Percentiles rank a stretch among this genome's conserved stretches.
phyloP scores from a whole-genome alignment of 2,329 filamentous ascomycete species.

The Arthroderma sp. region DNA sequence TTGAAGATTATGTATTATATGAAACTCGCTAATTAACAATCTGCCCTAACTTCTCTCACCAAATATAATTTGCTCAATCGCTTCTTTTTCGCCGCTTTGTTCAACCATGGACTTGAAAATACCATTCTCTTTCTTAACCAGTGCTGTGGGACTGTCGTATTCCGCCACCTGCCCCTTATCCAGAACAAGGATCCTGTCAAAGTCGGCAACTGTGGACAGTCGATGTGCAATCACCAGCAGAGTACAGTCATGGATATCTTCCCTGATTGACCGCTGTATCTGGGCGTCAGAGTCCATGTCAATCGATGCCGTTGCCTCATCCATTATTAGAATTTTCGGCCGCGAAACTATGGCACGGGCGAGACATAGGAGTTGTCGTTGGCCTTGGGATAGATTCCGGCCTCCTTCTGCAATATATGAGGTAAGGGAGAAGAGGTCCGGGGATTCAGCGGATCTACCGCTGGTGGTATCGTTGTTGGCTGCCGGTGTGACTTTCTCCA shows the following conservation, averaged over 20 bases:
- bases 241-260: slow-evolving; percentile 45
- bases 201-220: slow-evolving; percentile 47
- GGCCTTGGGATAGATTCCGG: slow-evolving; percentile 50
- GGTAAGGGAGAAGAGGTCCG: background rate
- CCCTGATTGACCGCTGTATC: slow-evolving; percentile 42
- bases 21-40: too few relatives aligned
- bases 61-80: background rate
- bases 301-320: slow-evolving; percentile 53
- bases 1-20: too few relatives aligned
- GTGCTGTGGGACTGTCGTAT: background rate
- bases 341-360: slow-evolving; percentile 48
- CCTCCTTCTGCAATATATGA: slow-evolving; percentile 30
- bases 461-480: background rate
- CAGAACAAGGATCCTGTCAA: slow-evolving; percentile 42
- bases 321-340: slow-evolving; percentile 50
- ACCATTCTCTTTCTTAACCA: background rate
- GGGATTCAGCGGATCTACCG: too few relatives aligned
- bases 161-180: slow-evolving; percentile 36
- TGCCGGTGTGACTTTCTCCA: slow-evolving; percentile 23
- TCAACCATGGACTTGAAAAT: slow-evolving; percentile 3
- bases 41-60: too few relatives aligned
- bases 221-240: slow-evolving; percentile 55
- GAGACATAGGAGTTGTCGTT: slow-evolving; percentile 51
- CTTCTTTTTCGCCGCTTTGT: slow-evolving; percentile 1
- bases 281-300: slow-evolving; percentile 47